These are phyloP conservation scores for Sechiopsis laciniata DNA, from an alignment of 306 rosid species.

Conservation along the genomic window DNA sequence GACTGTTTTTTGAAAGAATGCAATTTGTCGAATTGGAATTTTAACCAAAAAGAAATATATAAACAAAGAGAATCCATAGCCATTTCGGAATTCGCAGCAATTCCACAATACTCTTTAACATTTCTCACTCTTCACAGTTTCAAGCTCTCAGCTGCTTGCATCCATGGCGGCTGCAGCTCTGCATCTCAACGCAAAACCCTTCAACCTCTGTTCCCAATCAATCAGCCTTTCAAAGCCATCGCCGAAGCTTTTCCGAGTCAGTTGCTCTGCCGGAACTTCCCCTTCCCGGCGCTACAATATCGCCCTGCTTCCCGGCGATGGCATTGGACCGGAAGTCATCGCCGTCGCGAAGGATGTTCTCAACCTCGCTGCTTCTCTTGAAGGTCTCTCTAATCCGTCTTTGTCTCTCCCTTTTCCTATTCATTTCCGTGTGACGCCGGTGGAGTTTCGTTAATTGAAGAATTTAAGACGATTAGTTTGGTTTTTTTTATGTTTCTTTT, in stretches of 20 bases:
- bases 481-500: neutral
- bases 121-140: neutral
- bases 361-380: slow-evolving; percentile 51
- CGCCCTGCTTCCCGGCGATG: slow-evolving; percentile 88
- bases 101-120: neutral
- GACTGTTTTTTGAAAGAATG: too few relatives aligned
- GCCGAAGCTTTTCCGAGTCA: slow-evolving; percentile 28
- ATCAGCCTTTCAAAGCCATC: slow-evolving; percentile 15
- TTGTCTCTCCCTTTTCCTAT: neutral
- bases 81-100: neutral
- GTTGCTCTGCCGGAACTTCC: slow-evolving; percentile 39
- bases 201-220: slow-evolving; percentile 18
- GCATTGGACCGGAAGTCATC: slow-evolving; percentile 85
- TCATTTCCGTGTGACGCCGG: neutral
- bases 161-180: slow-evolving; percentile 46
- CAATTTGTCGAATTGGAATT: neutral
- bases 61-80: neutral
- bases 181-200: slow-evolving; percentile 33
- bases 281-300: slow-evolving; percentile 50
- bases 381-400: slow-evolving; percentile 36
- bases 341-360: slow-evolving; percentile 78
- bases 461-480: neutral
- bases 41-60: neutral
- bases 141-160: neutral
- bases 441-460: neutral